Percentiles rank a stretch among this genome's conserved stretches.
phyloP scores from a whole-genome alignment of 441 rosid species.

The Lepidium campestre region DNA sequence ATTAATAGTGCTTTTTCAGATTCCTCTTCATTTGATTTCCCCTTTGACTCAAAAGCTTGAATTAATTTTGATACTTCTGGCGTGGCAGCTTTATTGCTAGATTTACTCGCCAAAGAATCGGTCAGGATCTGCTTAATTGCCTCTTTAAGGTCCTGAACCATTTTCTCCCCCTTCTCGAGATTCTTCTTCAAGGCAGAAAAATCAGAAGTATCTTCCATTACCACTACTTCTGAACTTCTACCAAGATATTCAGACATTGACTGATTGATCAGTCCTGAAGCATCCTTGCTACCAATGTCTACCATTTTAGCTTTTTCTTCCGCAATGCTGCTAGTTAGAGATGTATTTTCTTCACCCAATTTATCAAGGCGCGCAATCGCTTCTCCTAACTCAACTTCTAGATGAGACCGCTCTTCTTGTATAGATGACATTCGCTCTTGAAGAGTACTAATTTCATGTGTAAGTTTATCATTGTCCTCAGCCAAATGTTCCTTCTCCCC shows the following conservation, averaged over 20 bases:
- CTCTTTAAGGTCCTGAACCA: conserved; percentile 58
- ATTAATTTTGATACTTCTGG: conserved; percentile 79
- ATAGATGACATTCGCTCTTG: conserved; percentile 48
- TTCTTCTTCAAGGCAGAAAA: conserved; percentile 43
- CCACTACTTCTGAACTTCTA: conserved; percentile 23
- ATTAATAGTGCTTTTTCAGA: conserved; percentile 36
- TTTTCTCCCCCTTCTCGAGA: conserved; percentile 52
- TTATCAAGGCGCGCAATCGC: conserved; percentile 40
- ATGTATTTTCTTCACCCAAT: conserved; percentile 48
- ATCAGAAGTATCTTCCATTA: conserved; percentile 38
- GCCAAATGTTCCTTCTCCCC: conserved; percentile 42
- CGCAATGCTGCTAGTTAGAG: conserved; percentile 44
- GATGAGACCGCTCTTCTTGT: conserved; percentile 34
- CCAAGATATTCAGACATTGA: conserved; percentile 30
- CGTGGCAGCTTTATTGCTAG: conserved; percentile 38
- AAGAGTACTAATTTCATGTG: conserved; percentile 51
- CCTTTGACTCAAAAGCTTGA: conserved; percentile 82
- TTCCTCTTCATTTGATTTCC: conserved; percentile 54
- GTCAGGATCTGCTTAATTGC: conserved; percentile 51
- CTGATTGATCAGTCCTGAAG: conserved; percentile 21
- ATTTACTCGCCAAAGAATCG: conserved; percentile 32
- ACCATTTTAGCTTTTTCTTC: conserved; percentile 35
- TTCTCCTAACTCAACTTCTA: conserved; percentile 50
- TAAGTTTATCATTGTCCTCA: conserved; percentile 51
- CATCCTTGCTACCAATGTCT: conserved; percentile 34